Percentiles rank a stretch among this genome's conserved stretches.
These are phyloP conservation scores for Eimeria necatrix DNA, from an alignment of 169 alveolate species.

Conservation along the genomic window DNA sequence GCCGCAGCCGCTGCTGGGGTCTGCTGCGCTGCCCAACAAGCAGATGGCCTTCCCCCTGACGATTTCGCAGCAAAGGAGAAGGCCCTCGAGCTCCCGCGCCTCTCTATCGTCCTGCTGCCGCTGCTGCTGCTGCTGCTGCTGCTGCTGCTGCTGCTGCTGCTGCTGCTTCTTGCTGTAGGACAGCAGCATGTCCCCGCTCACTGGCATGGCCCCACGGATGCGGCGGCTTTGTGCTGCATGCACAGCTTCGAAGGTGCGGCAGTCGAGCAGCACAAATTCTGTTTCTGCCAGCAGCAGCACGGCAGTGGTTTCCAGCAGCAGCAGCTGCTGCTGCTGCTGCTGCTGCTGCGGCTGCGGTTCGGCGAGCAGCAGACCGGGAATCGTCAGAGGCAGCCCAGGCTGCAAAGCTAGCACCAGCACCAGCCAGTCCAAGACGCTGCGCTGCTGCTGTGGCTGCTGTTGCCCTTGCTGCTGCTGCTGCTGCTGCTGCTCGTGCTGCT, in stretches of 20 bases:
- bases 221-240: background rate
- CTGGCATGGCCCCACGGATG: constrained; percentile 23
- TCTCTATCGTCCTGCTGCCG: constrained; percentile 29
- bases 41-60: constrained; percentile 26
- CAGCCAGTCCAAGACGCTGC: background rate
- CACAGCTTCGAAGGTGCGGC: background rate
- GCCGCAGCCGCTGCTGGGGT: background rate
- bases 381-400: background rate
- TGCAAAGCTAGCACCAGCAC: background rate
- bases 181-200: constrained; percentile 15
- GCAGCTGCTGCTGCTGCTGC: constrained; percentile 41
- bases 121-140: constrained; percentile 51
- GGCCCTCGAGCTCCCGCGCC: constrained; percentile 12
- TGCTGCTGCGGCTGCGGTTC: constrained; percentile 29
- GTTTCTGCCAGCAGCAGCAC: background rate
- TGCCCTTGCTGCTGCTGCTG: background rate
- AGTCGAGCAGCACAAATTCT: background rate
- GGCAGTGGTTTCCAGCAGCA: background rate
- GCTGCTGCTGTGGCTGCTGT: background rate
- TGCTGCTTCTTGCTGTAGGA: constrained; percentile 13
- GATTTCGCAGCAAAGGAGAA: constrained; percentile 6
- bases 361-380: background rate
- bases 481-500: constrained; percentile 22
- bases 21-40: background rate
- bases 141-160: constrained; percentile 37